Base-by-base conservation (phyloP, 78 protist species). In the Dictyostelium citrinum region DNA sequence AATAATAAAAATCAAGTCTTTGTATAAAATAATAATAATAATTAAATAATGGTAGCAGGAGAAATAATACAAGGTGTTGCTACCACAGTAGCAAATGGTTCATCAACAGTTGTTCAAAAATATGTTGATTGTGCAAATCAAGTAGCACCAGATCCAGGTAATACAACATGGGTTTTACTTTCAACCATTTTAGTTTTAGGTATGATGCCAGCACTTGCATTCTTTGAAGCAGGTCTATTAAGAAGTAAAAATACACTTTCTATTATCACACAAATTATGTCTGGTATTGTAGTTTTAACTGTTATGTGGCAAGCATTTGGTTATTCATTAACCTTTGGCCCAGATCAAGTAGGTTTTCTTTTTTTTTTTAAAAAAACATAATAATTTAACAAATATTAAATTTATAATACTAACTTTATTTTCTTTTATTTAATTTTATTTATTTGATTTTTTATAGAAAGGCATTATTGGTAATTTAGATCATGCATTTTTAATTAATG, bases 201-300 rank as follows among this genome's bases (percentile, higher is more conserved):
- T 72, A 96, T 96, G 98, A 90, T 83, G 74, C 99, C 99, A 5
- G 99, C 94, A 33, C 80, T 97, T 16, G 98, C 97, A 22, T 90
- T 97, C 35, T 95, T 96, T 68, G 95, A 97, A 82, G 97, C 97
- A 0, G 98, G 98, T 43, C 72, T 97, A 16, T 90, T 97, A 43
- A 86, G 98, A 41, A 39, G 81, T n/a, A 97, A 97, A 90, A 93
- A 97, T 81, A 82, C 97, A 35, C 43, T 94, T 31, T 84, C 97
- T 0, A 90, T 96, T 31, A 79, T 97, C 33, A 81, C 96, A 2
- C 98, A 97, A 88, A 43, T 86, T 17, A 74, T 97, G 58, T 46
- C 74, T 49, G 97, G 98, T 51, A 58, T 82, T 29, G 80, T 90
- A 10, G 33, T 96, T 3, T 29, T 90, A 31, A 77, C 95, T 22